Conservation (phyloP, 352 stramenopile genomes). For the Globisporangium paroecandrum region DNA sequence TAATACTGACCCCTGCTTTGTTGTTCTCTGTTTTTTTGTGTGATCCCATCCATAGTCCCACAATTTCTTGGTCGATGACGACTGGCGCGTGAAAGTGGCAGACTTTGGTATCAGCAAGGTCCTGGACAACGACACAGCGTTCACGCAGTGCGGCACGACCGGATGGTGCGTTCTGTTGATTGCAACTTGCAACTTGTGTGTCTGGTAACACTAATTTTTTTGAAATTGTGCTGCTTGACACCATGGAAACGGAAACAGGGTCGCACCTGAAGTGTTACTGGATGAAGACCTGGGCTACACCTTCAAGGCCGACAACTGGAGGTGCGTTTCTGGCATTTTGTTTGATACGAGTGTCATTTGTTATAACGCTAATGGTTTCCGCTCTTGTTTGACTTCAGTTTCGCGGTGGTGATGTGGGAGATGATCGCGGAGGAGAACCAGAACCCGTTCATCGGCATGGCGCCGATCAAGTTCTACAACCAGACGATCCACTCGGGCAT, state of each 20-base stretch:
- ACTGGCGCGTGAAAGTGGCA: slow-evolving; percentile 87
- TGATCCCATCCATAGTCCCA: slow-evolving; percentile 50
- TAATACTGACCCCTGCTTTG: background rate
- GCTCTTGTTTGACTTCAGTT: slow-evolving; percentile 33
- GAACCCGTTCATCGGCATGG: slow-evolving; percentile 89
- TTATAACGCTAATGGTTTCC: background rate
- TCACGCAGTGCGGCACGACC: slow-evolving; percentile 85
- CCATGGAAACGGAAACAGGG: slow-evolving; percentile 34
- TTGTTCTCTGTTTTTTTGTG: background rate
- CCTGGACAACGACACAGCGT: slow-evolving; percentile 78
- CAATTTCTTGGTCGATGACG: slow-evolving; percentile 87
- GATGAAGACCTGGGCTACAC: slow-evolving; percentile 87
- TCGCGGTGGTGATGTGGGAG: slow-evolving; percentile 90
- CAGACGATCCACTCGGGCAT: slow-evolving; percentile 79
- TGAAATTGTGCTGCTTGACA: background rate
- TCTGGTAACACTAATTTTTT: background rate
- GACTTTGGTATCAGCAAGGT: slow-evolving; percentile 90
- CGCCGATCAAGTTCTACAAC: slow-evolving; percentile 89
- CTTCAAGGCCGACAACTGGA: slow-evolving; percentile 90
- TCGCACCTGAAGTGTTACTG: slow-evolving; percentile 83
- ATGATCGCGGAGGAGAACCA: slow-evolving; percentile 79
- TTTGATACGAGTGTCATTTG: background rate
- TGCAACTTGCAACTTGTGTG: background rate
- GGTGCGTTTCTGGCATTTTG: slow-evolving; percentile 24
- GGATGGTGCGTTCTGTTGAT: slow-evolving; percentile 53